A percentile compares a stretch with the other conserved stretches of the same genome.
Evolutionary conservation across 495 filamentous ascomycete species (phyloP).

Genomic region (Aspergillus bridgeri): DNA sequence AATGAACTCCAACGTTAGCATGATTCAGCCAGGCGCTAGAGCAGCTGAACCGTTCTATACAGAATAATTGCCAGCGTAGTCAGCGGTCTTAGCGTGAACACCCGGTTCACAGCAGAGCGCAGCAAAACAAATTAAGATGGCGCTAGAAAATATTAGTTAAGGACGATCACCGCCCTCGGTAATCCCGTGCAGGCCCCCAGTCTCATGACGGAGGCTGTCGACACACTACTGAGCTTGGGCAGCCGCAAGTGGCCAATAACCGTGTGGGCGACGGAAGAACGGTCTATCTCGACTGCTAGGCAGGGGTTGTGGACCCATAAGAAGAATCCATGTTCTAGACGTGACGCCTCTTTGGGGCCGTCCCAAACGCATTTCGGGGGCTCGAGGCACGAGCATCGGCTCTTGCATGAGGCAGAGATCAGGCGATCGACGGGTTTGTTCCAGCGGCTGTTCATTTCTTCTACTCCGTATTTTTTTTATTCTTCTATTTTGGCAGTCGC

Average conservation of each 20-base stretch:
- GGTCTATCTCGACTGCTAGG: constrained; percentile 11
- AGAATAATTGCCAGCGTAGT: constrained; percentile 28
- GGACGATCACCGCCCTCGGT: constrained; percentile 34
- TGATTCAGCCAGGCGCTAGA: constrained; percentile 11
- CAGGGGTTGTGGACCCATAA: constrained; percentile 18
- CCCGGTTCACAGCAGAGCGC: constrained; percentile 39
- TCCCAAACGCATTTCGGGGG: constrained; percentile 20
- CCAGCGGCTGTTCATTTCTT: constrained; percentile 19
- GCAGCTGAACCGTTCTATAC: constrained; percentile 30
- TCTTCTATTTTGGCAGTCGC: constrained; percentile 4
- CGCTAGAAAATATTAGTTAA: constrained; percentile 34
- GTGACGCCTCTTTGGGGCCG: constrained; percentile 27
- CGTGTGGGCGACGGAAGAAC: constrained; percentile 12
- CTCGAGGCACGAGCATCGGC: constrained; percentile 29
- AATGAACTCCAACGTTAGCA: constrained; percentile 20
- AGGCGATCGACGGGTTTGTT: constrained; percentile 34
- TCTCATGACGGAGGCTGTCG: constrained; percentile 35
- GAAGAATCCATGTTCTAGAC: constrained; percentile 20
- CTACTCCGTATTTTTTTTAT: constrained; percentile 20
- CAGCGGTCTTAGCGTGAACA: constrained; percentile 38
- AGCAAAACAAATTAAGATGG: constrained; percentile 42
- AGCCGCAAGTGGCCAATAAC: constrained; percentile 30
- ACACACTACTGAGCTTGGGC: constrained; percentile 36
- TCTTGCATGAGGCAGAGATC: constrained; percentile 31
- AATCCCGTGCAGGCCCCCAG: constrained; percentile 38